Conservation (phyloP, 164 flowering plant genomes). For the Echeveria elegans region DNA sequence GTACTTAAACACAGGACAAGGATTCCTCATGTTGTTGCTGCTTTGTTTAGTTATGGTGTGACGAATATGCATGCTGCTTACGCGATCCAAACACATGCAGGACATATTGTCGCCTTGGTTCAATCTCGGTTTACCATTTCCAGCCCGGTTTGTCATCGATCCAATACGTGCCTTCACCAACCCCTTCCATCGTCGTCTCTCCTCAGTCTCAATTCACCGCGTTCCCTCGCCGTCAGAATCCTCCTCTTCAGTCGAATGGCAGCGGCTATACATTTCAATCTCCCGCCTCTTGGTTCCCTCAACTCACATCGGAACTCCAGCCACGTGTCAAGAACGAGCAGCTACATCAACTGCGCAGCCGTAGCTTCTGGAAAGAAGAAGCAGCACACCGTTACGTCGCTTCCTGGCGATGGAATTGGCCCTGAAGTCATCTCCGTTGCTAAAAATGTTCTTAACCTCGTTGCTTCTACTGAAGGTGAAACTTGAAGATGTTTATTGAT, state of each 20-base stretch:
- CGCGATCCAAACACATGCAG: too few species aligned
- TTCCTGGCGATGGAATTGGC: conserved; percentile 98
- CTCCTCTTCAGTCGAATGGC: not conserved
- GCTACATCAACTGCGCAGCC: conserved; percentile 38
- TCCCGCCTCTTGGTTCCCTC: not conserved
- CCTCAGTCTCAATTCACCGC: not conserved
- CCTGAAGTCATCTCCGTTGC: conserved; percentile 91
- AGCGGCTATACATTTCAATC: not conserved
- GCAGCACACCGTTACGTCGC: conserved; percentile 60
- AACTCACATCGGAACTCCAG: not conserved
- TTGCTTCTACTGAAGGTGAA: conserved; percentile 59
- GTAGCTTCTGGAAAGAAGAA: conserved; percentile 19
- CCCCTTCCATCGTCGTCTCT: not conserved
- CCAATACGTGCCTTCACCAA: not conserved
- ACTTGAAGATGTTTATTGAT: not conserved
- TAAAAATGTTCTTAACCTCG: conserved; percentile 55
- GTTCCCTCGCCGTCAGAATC: not conserved
- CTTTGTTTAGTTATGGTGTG: conserved; percentile 44
- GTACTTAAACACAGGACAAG: conserved; percentile 72
- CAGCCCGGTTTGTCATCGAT: not conserved
- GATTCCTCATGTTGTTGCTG: conserved; percentile 73
- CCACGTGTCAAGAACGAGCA: not conserved
- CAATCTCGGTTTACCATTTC: too few species aligned
- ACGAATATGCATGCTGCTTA: too few species aligned
- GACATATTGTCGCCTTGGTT: too few species aligned